Percentiles rank a stretch among this genome's conserved stretches.
Conservation (phyloP, 1,284 basidiomycete genomes). For the Takashimella tepidaria region DNA sequence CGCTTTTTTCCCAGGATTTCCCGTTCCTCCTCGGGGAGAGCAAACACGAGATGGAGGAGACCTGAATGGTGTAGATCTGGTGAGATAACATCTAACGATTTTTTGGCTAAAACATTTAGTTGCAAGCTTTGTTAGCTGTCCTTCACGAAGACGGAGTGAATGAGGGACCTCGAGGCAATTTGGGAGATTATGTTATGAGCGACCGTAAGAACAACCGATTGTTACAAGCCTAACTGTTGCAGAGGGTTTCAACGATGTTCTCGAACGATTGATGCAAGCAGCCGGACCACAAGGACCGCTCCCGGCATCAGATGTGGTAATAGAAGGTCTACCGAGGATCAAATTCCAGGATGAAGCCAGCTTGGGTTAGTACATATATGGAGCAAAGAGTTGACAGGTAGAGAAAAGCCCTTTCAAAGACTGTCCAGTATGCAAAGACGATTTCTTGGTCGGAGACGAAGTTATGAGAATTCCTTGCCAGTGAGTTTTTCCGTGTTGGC, state of each 20-base stretch:
- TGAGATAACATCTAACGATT: conserved; percentile 9
- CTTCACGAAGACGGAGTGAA: conserved; percentile 24
- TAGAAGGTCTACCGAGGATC: conserved; percentile 41
- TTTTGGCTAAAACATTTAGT: conserved; percentile 7
- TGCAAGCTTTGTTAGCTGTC: conserved; percentile 30
- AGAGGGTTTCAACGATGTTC: conserved; percentile 43
- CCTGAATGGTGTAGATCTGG: conserved; percentile 22
- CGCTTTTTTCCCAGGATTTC: conserved; percentile 33
- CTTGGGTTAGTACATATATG: conserved; percentile 25
- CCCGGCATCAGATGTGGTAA: conserved; percentile 41
- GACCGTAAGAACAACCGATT: conserved; percentile 25
- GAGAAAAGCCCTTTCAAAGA: conserved; percentile 40
- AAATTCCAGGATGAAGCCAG: conserved; percentile 31
- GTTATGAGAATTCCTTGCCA: conserved; percentile 41
- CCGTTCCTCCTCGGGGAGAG: conserved; percentile 5
- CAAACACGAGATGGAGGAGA: background rate
- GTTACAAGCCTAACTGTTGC: background rate
- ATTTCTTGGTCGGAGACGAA: conserved; percentile 38
- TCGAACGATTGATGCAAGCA: conserved; percentile 45
- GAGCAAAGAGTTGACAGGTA: conserved; percentile 8
- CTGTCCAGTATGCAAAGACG: conserved; percentile 46
- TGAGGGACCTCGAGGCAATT: conserved; percentile 22
- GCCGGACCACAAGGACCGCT: conserved; percentile 44
- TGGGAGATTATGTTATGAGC: conserved; percentile 45
- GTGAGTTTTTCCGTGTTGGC: no score